Conservation (phyloP, 2,329 filamentous ascomycete genomes). For the Pezicula rhizophila region DNA sequence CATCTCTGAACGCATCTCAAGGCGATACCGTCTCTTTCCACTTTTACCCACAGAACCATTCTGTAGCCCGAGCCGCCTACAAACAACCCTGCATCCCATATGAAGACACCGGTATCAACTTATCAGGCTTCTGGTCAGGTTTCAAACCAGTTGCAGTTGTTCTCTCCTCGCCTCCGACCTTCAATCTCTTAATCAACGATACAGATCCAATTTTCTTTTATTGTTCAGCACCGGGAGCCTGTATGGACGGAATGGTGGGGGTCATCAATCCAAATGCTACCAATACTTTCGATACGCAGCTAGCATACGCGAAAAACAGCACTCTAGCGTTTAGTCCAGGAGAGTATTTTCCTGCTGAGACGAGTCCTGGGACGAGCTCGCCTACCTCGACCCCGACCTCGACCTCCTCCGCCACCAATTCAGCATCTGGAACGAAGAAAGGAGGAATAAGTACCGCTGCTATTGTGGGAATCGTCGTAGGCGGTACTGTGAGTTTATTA, state of each 20-base stretch:
- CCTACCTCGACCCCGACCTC: too few species aligned
- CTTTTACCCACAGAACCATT: slow-evolving; percentile 59
- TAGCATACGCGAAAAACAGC: slow-evolving; percentile 39
- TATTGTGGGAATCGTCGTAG: slow-evolving; percentile 55
- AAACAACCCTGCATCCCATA: slow-evolving; percentile 57
- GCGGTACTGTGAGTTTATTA: slow-evolving; percentile 33
- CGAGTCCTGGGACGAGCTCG: slow-evolving; percentile 15
- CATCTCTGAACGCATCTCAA: slow-evolving; percentile 14
- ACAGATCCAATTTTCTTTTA: slow-evolving; percentile 64
- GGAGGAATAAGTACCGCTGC: slow-evolving; percentile 31
- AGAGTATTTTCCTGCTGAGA: slow-evolving; percentile 46
- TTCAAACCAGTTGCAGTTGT: slow-evolving; percentile 38
- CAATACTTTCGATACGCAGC: slow-evolving; percentile 41
- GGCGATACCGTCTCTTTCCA: slow-evolving; percentile 33
- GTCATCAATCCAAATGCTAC: slow-evolving; percentile 62
- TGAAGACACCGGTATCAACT: slow-evolving; percentile 42
- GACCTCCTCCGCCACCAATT: too few species aligned
- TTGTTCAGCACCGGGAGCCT: slow-evolving; percentile 62
- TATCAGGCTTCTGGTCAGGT: slow-evolving; percentile 49
- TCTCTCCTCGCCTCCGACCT: slow-evolving; percentile 30
- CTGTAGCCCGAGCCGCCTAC: slow-evolving; percentile 55
- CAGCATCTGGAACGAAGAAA: too few species aligned
- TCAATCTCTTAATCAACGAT: slow-evolving; percentile 45
- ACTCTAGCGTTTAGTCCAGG: slow-evolving; percentile 50
- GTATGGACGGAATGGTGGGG: slow-evolving; percentile 67